Evolutionary conservation across 371 early-diverging fungal genomes (phyloP), one percentile per base, ranked within the genome.

Genomic region (Dipsacomyces acuminosporus): DNA sequence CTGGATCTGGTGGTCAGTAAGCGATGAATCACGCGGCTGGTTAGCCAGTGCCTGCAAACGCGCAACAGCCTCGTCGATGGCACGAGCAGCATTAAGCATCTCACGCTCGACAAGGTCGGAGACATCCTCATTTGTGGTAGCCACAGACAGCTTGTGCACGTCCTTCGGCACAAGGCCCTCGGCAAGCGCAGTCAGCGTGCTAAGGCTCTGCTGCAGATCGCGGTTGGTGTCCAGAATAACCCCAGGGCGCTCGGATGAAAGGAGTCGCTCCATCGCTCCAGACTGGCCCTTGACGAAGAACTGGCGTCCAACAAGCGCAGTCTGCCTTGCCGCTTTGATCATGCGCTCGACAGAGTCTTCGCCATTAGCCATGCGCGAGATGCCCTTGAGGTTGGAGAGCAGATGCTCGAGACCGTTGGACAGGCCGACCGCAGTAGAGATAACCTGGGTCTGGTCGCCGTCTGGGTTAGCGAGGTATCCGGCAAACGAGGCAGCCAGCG

Each of bases 241-340:
- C 24, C 83, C 85, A 14, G 90, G 80, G 15, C 91, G 83, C 57
- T 83, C 80, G 3, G 84, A 72, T 11, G 82, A 78, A 4, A 86
- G 82, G 11, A 93, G 73, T 58, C 78, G 78, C 41, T 82, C 82
- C 56, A 95, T 72, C 25, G 84, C 81, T 14, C 73, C 65, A 0
- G 93, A 92, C 80, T 91, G 88, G 50, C 93, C 83, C 56, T 87
- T 85, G 54, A 81, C 80, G 64, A 95, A 94, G 80, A 91, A 94
- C 55, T 78, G 80, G 43, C 79, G 85, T 48, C 75, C 71, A 6
- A 79, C 70, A 54, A 84, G 81, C 7, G 86, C 91, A 19, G 86
- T 80, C 1, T 55, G 66, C 48, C 81, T 80, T n/a, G 88, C 81
- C 18, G 84, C 77, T n/a, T 75, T 60, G 35, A 89, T 73, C 25